These are phyloP conservation scores for Setaria viridis DNA, from an alignment of 202 grass and related monocot species.

Conservation along the genomic window DNA sequence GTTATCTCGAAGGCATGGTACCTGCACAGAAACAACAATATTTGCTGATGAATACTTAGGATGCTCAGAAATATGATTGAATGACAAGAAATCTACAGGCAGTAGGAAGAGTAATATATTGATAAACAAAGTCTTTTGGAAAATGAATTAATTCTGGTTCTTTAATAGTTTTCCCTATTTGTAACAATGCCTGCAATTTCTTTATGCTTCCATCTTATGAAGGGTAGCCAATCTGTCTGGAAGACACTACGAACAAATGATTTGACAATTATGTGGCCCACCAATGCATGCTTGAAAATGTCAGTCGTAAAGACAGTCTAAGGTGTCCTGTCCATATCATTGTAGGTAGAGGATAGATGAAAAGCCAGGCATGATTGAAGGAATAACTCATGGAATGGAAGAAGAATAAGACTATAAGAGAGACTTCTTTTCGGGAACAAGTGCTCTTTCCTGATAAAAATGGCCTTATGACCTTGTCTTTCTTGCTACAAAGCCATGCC, in stretches of 20 bases:
- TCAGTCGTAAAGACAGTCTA: constrained; percentile 9
- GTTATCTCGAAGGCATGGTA: constrained; percentile 98
- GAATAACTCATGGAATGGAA: constrained; percentile 19
- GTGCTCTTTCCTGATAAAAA: background rate
- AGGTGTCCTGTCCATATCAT: background rate
- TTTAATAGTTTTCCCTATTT: background rate
- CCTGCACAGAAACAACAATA: constrained; percentile 52
- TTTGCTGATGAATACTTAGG: constrained; percentile 28
- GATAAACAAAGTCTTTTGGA: background rate
- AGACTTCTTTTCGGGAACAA: constrained; percentile 2
- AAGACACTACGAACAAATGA: background rate
- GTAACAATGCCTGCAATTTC: background rate
- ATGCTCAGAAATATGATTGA: constrained; percentile 7
- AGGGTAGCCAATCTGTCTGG: background rate
- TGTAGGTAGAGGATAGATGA: constrained; percentile 14
- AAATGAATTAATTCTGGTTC: background rate
- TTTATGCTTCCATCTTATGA: background rate
- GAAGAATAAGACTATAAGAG: constrained; percentile 11
- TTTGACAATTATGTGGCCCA: background rate
- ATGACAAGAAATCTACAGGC: constrained; percentile 11
- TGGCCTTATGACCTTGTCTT: background rate
- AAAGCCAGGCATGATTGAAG: constrained; percentile 25
- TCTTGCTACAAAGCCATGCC: background rate
- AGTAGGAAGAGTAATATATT: constrained; percentile 26
- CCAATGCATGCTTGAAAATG: constrained; percentile 22